Conservation (phyloP, 257 asterid genomes). For the Rauvolfia tetraphylla region DNA sequence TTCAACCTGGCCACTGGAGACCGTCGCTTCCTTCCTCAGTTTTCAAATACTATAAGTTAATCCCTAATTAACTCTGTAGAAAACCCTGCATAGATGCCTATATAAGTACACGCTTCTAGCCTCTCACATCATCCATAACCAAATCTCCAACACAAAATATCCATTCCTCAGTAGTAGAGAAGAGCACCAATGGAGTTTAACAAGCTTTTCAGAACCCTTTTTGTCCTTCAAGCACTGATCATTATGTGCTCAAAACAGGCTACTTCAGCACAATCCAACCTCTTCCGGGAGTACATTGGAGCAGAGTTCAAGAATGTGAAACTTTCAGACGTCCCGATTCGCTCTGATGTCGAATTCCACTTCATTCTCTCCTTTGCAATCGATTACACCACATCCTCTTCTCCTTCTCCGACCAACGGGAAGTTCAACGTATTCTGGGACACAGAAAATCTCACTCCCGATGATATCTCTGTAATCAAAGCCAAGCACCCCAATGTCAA, state of each 20-base stretch:
- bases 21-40: too few species aligned
- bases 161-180: not conserved
- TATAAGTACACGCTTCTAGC: conserved; percentile 4
- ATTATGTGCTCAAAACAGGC: conserved; percentile 11
- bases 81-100: not conserved
- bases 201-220: conserved; percentile 14
- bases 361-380: conserved; percentile 83
- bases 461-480: conserved; percentile 46
- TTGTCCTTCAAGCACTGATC: conserved; percentile 22
- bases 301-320: conserved; percentile 64
- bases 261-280: conserved; percentile 34
- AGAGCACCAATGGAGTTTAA: conserved; percentile 29
- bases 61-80: not conserved
- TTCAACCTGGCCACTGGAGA: too few species aligned
- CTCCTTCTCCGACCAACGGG: conserved; percentile 62
- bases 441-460: conserved; percentile 51
- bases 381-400: conserved; percentile 62
- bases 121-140: not conserved
- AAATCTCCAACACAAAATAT: not conserved
- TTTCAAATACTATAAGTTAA: not conserved
- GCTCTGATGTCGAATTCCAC: conserved; percentile 63
- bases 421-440: conserved; percentile 73
- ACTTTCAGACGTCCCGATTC: conserved; percentile 62
- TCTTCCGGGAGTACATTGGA: conserved; percentile 72
- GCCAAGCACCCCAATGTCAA: conserved; percentile 47